Evolutionary conservation across 352 stramenopile species (phyloP), one percentile per base, ranked within the genome.

Genomic region (Phytopythium aichiense): DNA sequence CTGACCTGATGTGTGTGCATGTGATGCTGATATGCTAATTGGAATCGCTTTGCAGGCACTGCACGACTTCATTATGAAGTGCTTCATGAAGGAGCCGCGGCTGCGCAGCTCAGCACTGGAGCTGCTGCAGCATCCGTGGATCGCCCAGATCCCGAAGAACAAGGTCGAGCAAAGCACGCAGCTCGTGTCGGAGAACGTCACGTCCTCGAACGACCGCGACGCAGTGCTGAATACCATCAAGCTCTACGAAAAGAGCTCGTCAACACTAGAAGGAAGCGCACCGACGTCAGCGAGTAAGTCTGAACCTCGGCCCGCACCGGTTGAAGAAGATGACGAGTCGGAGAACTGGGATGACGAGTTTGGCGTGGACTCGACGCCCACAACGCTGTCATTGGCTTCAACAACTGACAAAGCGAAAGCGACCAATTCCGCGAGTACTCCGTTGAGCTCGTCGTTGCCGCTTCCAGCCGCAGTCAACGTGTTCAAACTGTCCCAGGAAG

Each of bases 61-160:
- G 22, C 80, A 95, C 37, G 90, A 97, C 61, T 98, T 98, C 35
- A 92, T 96, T 60, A 91, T 92, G 81, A 94, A 96, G 51, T 96
- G 88, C 43, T 95, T 95, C 65, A 94, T 96, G 84, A 97, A 97
- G 68, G 88, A 98, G 62, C 89, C 92, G 22, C 68, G 79, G 30
- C 69, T 97, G 35, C 76, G 90, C 53, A 74, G 71, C 31, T 94
- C 84, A 6, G 91, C 91, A 0, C 77, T 88, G 8, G 88, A 98
- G 58, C 79, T 98, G 49, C 72, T 98, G 4, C 57, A 59, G 37
- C 89, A 97, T 61, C 90, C 91, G 28, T 98, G 92, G 92, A 95
- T 98, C 56, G 77, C 82, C 5, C 85, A 93, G 58, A 95, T 94
- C 61, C 88, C 86, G 0, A 87, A 88, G 38, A 95, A 87, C 60